Base-by-base conservation (phyloP, 306 rosid species). In the Notholithocarpus densiflorus region DNA sequence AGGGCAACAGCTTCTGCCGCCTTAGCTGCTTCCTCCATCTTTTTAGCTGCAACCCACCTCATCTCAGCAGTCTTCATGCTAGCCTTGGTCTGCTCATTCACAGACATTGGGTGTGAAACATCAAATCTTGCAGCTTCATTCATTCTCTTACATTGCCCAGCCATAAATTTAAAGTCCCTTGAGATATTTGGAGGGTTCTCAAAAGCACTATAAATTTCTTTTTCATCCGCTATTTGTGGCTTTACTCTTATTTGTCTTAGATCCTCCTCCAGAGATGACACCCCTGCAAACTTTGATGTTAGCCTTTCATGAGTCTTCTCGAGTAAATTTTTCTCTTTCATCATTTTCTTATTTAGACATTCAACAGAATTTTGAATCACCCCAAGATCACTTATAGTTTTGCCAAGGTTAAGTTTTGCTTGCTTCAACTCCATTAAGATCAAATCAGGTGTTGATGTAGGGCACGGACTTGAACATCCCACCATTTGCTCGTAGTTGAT, bases 1-100 rank as follows among this genome's bases (percentile, higher is more conserved):
- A 93, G 89, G 75, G 99, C 99, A 77, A 93, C 90, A 6, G 94
- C 98, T 86, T 95, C 99, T 24, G 97, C 98, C 17, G 98, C 97
- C 86, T 72, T 89, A 17, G 99, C 98, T 2, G 99, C 99, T 84
- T 95, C 98, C 72, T 93, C 98, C 99, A 95, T 95, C 90, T 91
- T 95, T 78, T 92, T 93, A 29, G 99, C 99, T 2, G 99, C 98
- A 68, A 91, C 71, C 96, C 80, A 90, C 83, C 94, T 90, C 97
- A 95, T 88, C 83, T 95, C 97, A 17, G 98, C 97, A 48, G 92
- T 89, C 80, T 82, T 90, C 75, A 91, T 82, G 75, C 81, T 85
- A 52, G 84, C 48, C 48, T 74, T 86, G 51, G 72, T 79, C 68
- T 77, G 86, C 26, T 73, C 90, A 57, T 56, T 48, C 53, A 55